These are phyloP conservation scores for Canavalia ensiformis DNA, from an alignment of 306 rosid species.

Conservation along the genomic window DNA sequence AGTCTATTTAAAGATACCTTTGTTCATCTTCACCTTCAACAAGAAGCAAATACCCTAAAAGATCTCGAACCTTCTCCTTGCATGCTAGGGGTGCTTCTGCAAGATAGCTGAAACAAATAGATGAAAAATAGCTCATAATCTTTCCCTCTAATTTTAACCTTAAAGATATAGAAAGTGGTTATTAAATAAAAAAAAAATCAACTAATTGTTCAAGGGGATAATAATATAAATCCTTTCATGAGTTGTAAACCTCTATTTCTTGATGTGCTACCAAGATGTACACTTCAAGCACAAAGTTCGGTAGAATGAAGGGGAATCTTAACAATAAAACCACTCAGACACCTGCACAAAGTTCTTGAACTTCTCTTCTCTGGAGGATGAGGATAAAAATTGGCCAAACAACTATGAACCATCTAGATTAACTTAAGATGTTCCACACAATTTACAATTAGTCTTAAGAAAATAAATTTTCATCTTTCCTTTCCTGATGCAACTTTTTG, in stretches of 20 bases:
- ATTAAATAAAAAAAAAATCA: neutral
- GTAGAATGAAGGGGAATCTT: neutral
- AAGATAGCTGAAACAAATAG: conserved; percentile 83
- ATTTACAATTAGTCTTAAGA: conserved; percentile 13
- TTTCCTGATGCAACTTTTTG: neutral
- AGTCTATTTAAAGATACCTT: conserved; percentile 63
- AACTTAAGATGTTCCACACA: neutral
- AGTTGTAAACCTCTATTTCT: neutral
- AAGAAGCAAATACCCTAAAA: conserved; percentile 79
- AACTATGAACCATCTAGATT: conserved; percentile 3
- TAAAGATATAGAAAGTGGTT: neutral
- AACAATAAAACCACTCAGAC: conserved; percentile 15
- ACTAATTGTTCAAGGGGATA: neutral
- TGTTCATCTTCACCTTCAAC: conserved; percentile 89
- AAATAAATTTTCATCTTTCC: conserved; percentile 19
- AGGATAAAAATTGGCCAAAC: conserved; percentile 26
- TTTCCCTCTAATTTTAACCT: conserved; percentile 21
- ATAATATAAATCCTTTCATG: neutral
- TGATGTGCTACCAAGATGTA: conserved; percentile 29
- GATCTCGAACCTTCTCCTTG: conserved; percentile 76
- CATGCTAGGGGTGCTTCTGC: conserved; percentile 92
- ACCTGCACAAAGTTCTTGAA: conserved; percentile 18
- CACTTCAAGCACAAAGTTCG: conserved; percentile 7
- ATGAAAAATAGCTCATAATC: neutral
- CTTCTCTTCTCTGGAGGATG: neutral